Evolutionary conservation across 2,329 filamentous ascomycete species (phyloP).

Genomic region (Ophiognomonia clavigignenti-juglandacearum): DNA sequence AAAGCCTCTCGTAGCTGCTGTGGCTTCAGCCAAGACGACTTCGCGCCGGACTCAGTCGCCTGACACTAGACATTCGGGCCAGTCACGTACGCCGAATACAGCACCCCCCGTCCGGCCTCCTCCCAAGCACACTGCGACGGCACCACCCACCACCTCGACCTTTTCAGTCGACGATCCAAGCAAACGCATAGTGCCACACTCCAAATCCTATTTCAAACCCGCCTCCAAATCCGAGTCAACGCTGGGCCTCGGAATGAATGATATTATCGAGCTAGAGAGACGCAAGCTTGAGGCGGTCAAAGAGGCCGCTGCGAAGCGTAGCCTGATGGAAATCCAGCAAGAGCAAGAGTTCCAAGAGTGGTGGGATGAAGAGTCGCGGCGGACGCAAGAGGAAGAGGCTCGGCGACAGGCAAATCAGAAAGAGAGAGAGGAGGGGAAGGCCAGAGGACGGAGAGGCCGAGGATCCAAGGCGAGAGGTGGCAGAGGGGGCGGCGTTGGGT

Average conservation of each 20-base stretch:
- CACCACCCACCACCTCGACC: slow-evolving; percentile 14
- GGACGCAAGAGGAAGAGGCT: slow-evolving; percentile 61
- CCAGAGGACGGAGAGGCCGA: slow-evolving; percentile 10
- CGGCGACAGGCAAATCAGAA: slow-evolving; percentile 35
- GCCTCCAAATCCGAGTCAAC: slow-evolving; percentile 58
- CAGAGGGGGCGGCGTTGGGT: slow-evolving; percentile 5
- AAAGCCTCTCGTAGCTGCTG: slow-evolving; percentile 40
- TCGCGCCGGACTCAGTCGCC: slow-evolving; percentile 51
- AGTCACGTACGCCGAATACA: slow-evolving; percentile 34
- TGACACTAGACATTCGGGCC: slow-evolving; percentile 59
- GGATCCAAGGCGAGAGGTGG: slow-evolving; percentile 13
- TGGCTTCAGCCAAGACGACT: slow-evolving; percentile 33
- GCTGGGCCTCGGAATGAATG: slow-evolving; percentile 70
- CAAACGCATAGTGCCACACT: slow-evolving; percentile 50
- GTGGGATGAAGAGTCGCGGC: slow-evolving; percentile 83
- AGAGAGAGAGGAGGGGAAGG: slow-evolving; percentile 30
- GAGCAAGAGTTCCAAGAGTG: slow-evolving; percentile 96
- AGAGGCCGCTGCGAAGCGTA: slow-evolving; percentile 82
- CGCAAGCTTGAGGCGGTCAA: slow-evolving; percentile 77
- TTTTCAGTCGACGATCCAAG: slow-evolving; percentile 24
- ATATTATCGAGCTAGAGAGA: slow-evolving; percentile 85
- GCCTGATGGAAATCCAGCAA: slow-evolving; percentile 88
- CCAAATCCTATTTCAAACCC: slow-evolving; percentile 53
- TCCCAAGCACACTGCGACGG: slow-evolving; percentile 6
- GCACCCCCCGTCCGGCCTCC: slow-evolving; percentile 14